These are phyloP conservation scores for Persicaria tinctoria DNA, from an alignment of 148 eudicot species.

Conservation along the genomic window DNA sequence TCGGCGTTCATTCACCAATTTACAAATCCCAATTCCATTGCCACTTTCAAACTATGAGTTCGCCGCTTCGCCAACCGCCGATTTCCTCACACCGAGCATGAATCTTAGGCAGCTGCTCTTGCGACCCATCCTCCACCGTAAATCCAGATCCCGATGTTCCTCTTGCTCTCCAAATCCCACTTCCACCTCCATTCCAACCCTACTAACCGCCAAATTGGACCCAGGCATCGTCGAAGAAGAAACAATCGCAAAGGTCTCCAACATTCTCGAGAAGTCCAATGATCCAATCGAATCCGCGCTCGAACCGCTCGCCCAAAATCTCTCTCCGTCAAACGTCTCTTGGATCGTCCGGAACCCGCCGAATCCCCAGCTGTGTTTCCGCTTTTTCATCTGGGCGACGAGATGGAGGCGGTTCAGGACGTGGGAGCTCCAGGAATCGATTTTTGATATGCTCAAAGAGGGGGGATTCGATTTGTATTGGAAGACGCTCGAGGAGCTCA, in stretches of 20 bases:
- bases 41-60: not conserved
- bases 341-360: conserved; percentile 28
- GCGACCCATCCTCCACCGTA: conserved; percentile 12
- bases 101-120: conserved; percentile 15
- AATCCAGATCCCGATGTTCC: not conserved
- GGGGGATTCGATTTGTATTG: conserved; percentile 52
- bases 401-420: conserved; percentile 19
- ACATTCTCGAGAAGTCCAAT: conserved; percentile 22
- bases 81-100: conserved; percentile 13
- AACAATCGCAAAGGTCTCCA: conserved; percentile 20
- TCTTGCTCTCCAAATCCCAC: not conserved
- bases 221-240: not conserved
- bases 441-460: conserved; percentile 29
- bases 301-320: conserved; percentile 21
- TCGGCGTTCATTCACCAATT: not conserved
- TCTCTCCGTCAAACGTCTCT: conserved; percentile 25
- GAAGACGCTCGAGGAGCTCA: conserved; percentile 50
- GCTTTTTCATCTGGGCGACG: conserved; percentile 69
- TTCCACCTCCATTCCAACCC: not conserved
- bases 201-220: conserved; percentile 12
- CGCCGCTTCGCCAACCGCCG: not conserved
- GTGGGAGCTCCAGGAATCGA: conserved; percentile 29
- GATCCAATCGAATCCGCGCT: conserved; percentile 44
- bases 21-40: not conserved
- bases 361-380: conserved; percentile 37